Conservation (phyloP, 2,329 filamentous ascomycete genomes). For the Xylariaceae sp. region DNA sequence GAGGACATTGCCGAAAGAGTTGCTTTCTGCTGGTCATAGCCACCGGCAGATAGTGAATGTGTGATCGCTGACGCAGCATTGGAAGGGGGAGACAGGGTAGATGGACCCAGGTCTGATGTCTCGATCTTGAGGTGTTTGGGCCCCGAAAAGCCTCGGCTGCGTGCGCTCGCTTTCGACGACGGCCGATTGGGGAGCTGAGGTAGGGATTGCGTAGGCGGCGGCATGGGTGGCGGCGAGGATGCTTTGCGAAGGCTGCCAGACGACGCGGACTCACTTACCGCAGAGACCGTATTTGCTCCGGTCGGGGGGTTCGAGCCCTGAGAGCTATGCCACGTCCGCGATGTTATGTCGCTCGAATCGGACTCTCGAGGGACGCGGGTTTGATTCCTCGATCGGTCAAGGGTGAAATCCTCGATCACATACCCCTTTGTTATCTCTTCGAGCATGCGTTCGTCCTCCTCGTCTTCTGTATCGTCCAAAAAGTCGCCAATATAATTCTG, state of each 20-base stretch:
- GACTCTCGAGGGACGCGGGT: constrained; percentile 70
- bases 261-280: constrained; percentile 59
- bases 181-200: constrained; percentile 37
- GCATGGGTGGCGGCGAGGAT: constrained; percentile 34
- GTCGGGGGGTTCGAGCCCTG: constrained; percentile 67
- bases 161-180: constrained; percentile 47
- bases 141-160: constrained; percentile 72
- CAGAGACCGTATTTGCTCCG: constrained; percentile 62
- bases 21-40: constrained; percentile 40
- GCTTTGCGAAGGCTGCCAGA: constrained; percentile 22
- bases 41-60: constrained; percentile 30
- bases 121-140: constrained; percentile 88
- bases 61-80: constrained; percentile 24
- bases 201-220: constrained; percentile 46
- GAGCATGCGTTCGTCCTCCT: constrained; percentile 73
- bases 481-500: constrained; percentile 51
- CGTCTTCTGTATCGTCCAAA: constrained; percentile 63
- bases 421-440: constrained; percentile 87
- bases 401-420: constrained; percentile 75
- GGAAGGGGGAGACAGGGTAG: constrained; percentile 22
- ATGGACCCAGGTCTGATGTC: constrained; percentile 46
- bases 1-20: constrained; percentile 36
- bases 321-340: constrained; percentile 75
- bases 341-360: constrained; percentile 73
- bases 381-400: constrained; percentile 56